A percentile compares a stretch with the other conserved stretches of the same genome.
Evolutionary conservation across 495 filamentous ascomycete species (phyloP).

Genomic region (Penicillium cataractarum): DNA sequence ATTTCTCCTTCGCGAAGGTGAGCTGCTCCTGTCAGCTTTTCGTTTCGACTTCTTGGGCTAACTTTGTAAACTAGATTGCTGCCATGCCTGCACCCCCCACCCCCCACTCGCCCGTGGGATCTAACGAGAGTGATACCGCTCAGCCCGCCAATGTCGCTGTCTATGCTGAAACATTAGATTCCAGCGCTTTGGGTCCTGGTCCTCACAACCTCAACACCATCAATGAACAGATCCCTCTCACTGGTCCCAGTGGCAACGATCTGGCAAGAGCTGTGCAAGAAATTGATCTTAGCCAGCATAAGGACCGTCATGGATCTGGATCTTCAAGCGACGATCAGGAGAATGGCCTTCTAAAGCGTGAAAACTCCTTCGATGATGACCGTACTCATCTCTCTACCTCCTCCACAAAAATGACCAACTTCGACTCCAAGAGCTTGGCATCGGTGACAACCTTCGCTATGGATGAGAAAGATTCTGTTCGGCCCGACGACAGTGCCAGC

Average conservation of each 20-base stretch:
- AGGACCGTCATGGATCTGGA: slow-evolving; percentile 32
- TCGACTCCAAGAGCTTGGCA: slow-evolving; percentile 89
- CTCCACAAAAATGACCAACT: slow-evolving; percentile 82
- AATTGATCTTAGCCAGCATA: slow-evolving; percentile 36
- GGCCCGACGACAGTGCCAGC: slow-evolving; percentile 92
- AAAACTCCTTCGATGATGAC: slow-evolving; percentile 55
- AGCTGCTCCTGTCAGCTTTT: background rate
- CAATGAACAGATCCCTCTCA: slow-evolving; percentile 19
- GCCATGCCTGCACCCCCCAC: slow-evolving; percentile 44
- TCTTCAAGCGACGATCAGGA: slow-evolving; percentile 35
- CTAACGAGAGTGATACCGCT: slow-evolving; percentile 31
- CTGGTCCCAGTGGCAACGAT: slow-evolving; percentile 36
- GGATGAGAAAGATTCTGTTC: slow-evolving; percentile 92
- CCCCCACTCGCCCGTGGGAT: slow-evolving; percentile 30
- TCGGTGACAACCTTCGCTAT: slow-evolving; percentile 89
- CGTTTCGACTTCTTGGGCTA: background rate
- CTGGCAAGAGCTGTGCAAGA: slow-evolving; percentile 42
- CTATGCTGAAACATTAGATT: slow-evolving; percentile 25
- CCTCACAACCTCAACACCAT: slow-evolving; percentile 26
- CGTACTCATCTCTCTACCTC: slow-evolving; percentile 71
- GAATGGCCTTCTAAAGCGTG: slow-evolving; percentile 41
- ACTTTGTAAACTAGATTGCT: slow-evolving; percentile 38
- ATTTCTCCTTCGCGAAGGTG: slow-evolving; percentile 54
- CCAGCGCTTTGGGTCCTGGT: slow-evolving; percentile 23
- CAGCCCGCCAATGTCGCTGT: slow-evolving; percentile 23